These are phyloP conservation scores for Helianthus annuus DNA, from an alignment of 129 eudicot genomes.

Conservation along the genomic window HanXRQr2.0-SUNRISE NC_035433.2:8828073-8828572, in stretches of 20 bases:
- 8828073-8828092: too few relatives aligned
- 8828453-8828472: conserved; percentile 88
- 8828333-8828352: neutral
- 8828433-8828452: conserved; percentile 77
- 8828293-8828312: neutral
- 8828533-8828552: conserved; percentile 95
- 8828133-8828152: neutral
- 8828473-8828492: conserved; percentile 79
- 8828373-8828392: conserved; percentile 1
- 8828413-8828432: conserved; percentile 64
- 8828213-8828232: neutral
- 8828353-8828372: neutral
- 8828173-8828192: neutral
- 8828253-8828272: neutral
- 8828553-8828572: conserved; percentile 81
- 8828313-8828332: neutral
- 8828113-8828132: too few relatives aligned
- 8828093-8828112: too few relatives aligned
- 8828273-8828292: neutral
- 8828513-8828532: conserved; percentile 95
- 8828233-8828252: neutral
- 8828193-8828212: neutral
- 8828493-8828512: conserved; percentile 75
- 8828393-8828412: conserved; percentile 20
- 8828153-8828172: neutral